Evolutionary conservation across 2,329 filamentous ascomycete species (phyloP), one percentile per base, ranked within the genome.

Genomic region (Alternaria arborescens): DNA sequence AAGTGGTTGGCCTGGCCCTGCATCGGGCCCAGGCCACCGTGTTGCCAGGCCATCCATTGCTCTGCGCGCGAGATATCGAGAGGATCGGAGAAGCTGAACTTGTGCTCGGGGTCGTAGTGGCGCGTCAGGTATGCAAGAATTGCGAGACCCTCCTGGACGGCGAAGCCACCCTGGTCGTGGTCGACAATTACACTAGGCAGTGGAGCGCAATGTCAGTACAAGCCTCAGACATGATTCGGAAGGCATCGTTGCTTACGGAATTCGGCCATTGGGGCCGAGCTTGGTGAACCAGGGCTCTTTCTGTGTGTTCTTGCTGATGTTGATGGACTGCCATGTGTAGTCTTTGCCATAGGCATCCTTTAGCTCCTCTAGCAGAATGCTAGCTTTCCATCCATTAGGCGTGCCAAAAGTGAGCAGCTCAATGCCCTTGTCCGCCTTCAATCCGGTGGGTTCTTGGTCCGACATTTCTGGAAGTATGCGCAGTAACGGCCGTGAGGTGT

Each of bases 281-380:
- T 85, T 84, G 0, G 84, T 87, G 79, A 86, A 91, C 88, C 88
- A 91, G 1, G 84, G 81, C 80, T 90, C 83, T 76, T 90, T 90
- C 68, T 91, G 89, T 28, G 88, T 84, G 78, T 89, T 88, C 70
- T 87, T 82, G 59, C 71, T 69, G 24, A 78, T 90, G 77, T 89
- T 82, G 74, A 91, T 82, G 57, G 72, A 69, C 68, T 90, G 87
- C 68, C 77, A 84, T 5, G 85, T 85, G 77, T 89, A 90, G 14
- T 86, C 80, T 58, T 66, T 74, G 53, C 86, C 87, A 62, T 91
- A 90, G 12, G 85, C 85, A n/a, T 84, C 87, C 68, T 87, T 88
- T 51, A 90, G 80, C 78, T 91, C 88, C 72, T 91, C 88, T 40
- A 90, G 83, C 20, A 90, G 70, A 64, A 90, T 86, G 58, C 82